Conservation (phyloP, 805 yeast genomes). For the Starmera caribaea region DNA sequence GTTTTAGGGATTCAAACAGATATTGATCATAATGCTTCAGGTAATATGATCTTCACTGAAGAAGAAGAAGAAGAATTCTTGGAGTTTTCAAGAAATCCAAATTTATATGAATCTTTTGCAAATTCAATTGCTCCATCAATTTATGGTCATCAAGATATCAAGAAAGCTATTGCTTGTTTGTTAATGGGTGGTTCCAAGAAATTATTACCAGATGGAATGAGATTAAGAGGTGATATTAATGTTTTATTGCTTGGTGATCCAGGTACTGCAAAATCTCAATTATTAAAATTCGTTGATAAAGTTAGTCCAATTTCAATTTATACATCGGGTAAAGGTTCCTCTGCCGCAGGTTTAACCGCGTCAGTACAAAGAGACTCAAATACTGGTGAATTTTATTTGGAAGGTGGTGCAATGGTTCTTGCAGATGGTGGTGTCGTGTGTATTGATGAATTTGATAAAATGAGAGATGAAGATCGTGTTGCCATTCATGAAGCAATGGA, state of each 20-base stretch:
- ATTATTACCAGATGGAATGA: slow-evolving; percentile 88
- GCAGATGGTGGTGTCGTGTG: slow-evolving; percentile 99
- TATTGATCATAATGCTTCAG: slow-evolving; percentile 57
- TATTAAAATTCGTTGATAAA: slow-evolving; percentile 90
- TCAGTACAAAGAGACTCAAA: slow-evolving; percentile 87
- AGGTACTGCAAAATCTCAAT: slow-evolving; percentile 97
- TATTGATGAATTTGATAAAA: slow-evolving; percentile 98
- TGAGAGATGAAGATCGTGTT: slow-evolving; percentile 98
- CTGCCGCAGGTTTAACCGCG: slow-evolving; percentile 99
- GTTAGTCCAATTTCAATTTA: slow-evolving; percentile 91
- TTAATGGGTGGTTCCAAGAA: slow-evolving; percentile 93
- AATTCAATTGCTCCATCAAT: slow-evolving; percentile 93
- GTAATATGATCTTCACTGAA: slow-evolving; percentile 60
- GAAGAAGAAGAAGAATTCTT: slow-evolving; percentile 92
- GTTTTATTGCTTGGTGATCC: slow-evolving; percentile 94
- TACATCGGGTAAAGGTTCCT: slow-evolving; percentile 98
- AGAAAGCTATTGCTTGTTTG: slow-evolving; percentile 86
- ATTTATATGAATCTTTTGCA: slow-evolving; percentile 78
- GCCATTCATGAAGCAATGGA: slow-evolving; percentile 99
- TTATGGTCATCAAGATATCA: slow-evolving; percentile 88
- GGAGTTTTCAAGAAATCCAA: slow-evolving; percentile 70
- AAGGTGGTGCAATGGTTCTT: slow-evolving; percentile 99
- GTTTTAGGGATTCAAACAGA: slow-evolving; percentile 84
- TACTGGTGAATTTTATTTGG: slow-evolving; percentile 87
- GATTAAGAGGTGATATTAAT: slow-evolving; percentile 94